A percentile compares a stretch with the other conserved stretches of the same genome.
phyloP scores from a whole-genome alignment of 805 yeast species.

The Ogataea nakhonphanomensis region DNA sequence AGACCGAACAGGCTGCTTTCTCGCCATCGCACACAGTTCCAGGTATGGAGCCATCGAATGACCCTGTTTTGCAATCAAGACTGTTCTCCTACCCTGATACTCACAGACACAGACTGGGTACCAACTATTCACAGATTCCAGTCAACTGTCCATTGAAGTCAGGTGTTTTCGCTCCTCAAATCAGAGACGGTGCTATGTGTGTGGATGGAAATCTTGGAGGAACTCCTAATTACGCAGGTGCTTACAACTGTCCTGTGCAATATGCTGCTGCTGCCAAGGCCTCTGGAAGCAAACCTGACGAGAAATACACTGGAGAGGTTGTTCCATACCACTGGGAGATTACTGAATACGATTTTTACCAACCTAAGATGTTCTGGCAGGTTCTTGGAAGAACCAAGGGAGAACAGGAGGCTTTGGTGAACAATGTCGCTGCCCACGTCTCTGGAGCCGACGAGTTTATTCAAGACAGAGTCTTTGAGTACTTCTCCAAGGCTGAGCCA shows the following conservation, averaged over 20 bases:
- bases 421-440: slow-evolving; percentile 78
- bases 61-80: slow-evolving; percentile 80
- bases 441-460: slow-evolving; percentile 65
- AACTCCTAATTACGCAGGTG: slow-evolving; percentile 69
- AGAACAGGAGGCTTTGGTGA: slow-evolving; percentile 80
- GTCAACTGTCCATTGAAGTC: slow-evolving; percentile 76
- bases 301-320: slow-evolving; percentile 33
- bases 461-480: slow-evolving; percentile 74
- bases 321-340: slow-evolving; percentile 84
- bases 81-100: slow-evolving; percentile 82
- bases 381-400: slow-evolving; percentile 75
- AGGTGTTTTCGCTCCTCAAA: slow-evolving; percentile 59
- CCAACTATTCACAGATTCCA: slow-evolving; percentile 81
- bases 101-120: slow-evolving; percentile 76
- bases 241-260: slow-evolving; percentile 48
- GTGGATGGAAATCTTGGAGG: slow-evolving; percentile 71
- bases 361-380: slow-evolving; percentile 74
- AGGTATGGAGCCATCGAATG: slow-evolving; percentile 77
- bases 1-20: slow-evolving; percentile 81
- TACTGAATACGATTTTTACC: slow-evolving; percentile 66
- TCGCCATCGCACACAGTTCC: slow-evolving; percentile 85
- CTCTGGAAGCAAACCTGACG: slow-evolving; percentile 29
- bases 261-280: slow-evolving; percentile 38
- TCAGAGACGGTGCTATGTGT: slow-evolving; percentile 79
- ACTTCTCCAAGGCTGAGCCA: slow-evolving; percentile 70